These are phyloP conservation scores for Colletotrichum tanaceti DNA, from an alignment of 2,329 filamentous ascomycete genomes.

Conservation along the genomic window DNA sequence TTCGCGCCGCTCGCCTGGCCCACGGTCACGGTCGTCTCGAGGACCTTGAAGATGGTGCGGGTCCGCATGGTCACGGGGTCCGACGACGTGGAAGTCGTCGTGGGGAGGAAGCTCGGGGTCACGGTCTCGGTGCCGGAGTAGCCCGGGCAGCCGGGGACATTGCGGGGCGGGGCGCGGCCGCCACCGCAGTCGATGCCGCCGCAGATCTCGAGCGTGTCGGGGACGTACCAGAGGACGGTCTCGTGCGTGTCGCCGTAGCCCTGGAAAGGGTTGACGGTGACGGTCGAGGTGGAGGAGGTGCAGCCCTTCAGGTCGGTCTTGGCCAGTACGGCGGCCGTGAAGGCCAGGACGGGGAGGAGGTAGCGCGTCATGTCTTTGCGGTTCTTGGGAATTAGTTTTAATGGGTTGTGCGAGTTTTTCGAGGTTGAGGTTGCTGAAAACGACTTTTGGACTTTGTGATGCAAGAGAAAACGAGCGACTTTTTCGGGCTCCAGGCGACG, in stretches of 20 bases:
- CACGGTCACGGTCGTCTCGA: not conserved
- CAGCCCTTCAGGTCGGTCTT: constrained; percentile 61
- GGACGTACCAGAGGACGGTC: constrained; percentile 69
- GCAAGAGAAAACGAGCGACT: too few species aligned
- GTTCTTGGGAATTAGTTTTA: not conserved
- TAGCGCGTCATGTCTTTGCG: constrained; percentile 7
- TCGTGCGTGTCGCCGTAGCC: constrained; percentile 50
- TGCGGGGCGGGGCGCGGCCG: constrained; percentile 70
- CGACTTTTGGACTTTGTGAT: too few species aligned
- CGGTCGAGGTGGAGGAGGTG: constrained; percentile 49
- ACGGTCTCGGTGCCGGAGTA: constrained; percentile 63
- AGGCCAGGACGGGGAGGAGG: constrained; percentile 44
- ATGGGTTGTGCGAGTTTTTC: too few species aligned
- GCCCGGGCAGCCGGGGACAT: constrained; percentile 68
- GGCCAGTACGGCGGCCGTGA: constrained; percentile 51
- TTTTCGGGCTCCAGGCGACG: too few species aligned
- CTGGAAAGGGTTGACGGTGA: constrained; percentile 40
- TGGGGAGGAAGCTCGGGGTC: constrained; percentile 14
- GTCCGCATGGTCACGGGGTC: not conserved
- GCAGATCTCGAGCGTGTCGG: constrained; percentile 73
- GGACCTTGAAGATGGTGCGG: not conserved
- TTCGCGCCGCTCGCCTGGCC: not conserved
- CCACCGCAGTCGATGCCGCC: constrained; percentile 74
- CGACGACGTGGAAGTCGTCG: not conserved
- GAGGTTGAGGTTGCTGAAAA: not conserved